Base-by-base conservation (phyloP, 768 basidiomycete species). In the Boletus rubescentipes region DNA sequence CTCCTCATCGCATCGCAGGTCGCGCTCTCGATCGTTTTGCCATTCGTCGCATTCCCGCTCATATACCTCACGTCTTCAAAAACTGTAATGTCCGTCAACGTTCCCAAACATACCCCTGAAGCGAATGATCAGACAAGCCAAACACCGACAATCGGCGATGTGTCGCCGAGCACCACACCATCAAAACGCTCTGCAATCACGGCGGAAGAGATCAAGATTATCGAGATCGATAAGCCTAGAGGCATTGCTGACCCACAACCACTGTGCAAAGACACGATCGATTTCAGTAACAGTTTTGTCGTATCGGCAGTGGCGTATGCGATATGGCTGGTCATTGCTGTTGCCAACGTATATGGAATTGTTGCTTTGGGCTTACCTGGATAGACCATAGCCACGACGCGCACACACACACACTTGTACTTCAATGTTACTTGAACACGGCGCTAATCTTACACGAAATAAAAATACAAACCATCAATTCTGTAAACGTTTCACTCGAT, bases 1-100 rank as follows among this genome's bases (percentile, higher is more conserved):
- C 72, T 81, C 43, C 73, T 81, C n/a, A 75, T 80, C 23, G 77
- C 73, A 2, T 77, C 74, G 16, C 80, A 82, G 58, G 79, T 80
- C 49, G n/a, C 69, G 7, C 71, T 81, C 34, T 74, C 72, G 12
- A 69, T 82, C 53, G 72, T 79, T 42, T 64, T 79, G n/a, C 73
- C 78, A 14, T 75, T 78, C 49, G 71, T 79, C 65, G 62, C 78
- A 66, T 70, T 77, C 64, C 68, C 75, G 48, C 64, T 75, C 54
- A 65, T 78, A 56, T 75, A 69, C 55, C 54, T 77, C 61, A 70
- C 74, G 16, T 72, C 73, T 8, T 67, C 67, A 34, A 69, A 65
- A 35, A 67, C 68, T 9, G 68, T 76, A 32, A 70, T 65, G 60
- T 53, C 64, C 3, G 57, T 64, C 16, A 14, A 20, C 15, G 49